Percentiles rank a stretch among this genome's conserved stretches.
These are phyloP conservation scores for Penicillium pulvis DNA, from an alignment of 495 filamentous ascomycete genomes.

Conservation along the genomic window DNA sequence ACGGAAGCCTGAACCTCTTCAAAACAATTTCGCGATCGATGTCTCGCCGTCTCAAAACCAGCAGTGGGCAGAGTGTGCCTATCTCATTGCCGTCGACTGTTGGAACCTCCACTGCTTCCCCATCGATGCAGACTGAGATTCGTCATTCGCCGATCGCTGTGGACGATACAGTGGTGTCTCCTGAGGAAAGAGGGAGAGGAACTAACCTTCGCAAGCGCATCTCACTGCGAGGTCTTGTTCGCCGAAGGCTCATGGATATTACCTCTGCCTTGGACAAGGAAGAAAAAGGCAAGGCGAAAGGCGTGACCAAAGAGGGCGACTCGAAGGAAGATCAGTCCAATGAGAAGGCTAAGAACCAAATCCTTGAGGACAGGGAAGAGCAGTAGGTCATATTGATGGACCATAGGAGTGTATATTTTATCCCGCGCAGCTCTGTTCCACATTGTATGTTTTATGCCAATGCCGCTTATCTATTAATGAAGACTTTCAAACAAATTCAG, in stretches of 20 bases:
- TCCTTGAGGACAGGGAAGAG: background rate
- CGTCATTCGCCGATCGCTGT: background rate
- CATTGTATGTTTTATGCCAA: background rate
- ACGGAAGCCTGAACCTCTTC: constrained; percentile 37
- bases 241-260: background rate
- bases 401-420: background rate
- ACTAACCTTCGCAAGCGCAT: background rate
- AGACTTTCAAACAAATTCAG: background rate
- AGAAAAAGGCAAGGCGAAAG: background rate
- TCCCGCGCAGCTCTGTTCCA: background rate
- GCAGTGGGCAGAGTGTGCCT: constrained; percentile 32
- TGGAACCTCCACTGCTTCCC: background rate
- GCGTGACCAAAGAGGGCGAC: background rate
- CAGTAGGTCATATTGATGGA: background rate
- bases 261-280: background rate
- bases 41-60: constrained; percentile 36
- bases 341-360: background rate
- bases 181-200: background rate
- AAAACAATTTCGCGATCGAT: constrained; percentile 37
- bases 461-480: background rate
- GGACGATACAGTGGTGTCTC: background rate
- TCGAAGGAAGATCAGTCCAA: background rate
- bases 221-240: constrained; percentile 6
- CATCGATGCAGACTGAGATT: constrained; percentile 10
- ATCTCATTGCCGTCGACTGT: constrained; percentile 20